Conservation (phyloP, 371 early-diverging fungal species). For the Mucor sp. region DNA sequence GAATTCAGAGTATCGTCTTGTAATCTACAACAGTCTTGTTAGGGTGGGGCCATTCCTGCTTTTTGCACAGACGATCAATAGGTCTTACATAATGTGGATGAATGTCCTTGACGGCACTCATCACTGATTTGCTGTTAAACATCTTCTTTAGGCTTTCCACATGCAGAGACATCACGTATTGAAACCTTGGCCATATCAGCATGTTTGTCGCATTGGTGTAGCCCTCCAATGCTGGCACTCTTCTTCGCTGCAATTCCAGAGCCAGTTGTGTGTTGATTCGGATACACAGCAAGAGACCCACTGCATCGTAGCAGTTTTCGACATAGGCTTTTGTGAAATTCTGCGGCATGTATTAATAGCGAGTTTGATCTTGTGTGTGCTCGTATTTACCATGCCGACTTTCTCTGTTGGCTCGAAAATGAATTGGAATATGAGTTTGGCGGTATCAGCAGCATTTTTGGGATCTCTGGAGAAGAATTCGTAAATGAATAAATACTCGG, state of each 20-base stretch:
- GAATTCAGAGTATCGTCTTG: conserved; percentile 89
- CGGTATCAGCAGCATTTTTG: conserved; percentile 45
- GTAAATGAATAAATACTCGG: conserved; percentile 87
- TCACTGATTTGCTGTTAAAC: conserved; percentile 58
- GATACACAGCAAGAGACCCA: conserved; percentile 86
- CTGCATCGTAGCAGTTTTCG: conserved; percentile 85
- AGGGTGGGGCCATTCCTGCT: background rate
- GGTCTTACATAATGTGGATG: conserved; percentile 86
- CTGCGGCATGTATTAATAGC: conserved; percentile 23
- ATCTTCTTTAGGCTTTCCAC: conserved; percentile 80
- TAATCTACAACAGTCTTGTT: conserved; percentile 26
- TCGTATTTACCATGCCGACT: conserved; percentile 61
- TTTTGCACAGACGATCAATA: no score
- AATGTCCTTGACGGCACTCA: conserved; percentile 65
- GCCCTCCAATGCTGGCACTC: conserved; percentile 78
- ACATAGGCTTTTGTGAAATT: conserved; percentile 65
- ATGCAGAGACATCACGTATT: conserved; percentile 84
- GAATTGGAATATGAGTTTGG: conserved; percentile 61
- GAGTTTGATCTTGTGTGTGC: background rate
- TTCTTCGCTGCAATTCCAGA: conserved; percentile 78
- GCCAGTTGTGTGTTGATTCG: conserved; percentile 82
- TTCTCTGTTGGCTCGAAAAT: conserved; percentile 86
- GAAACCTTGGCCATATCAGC: conserved; percentile 93
- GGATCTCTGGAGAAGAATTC: conserved; percentile 81
- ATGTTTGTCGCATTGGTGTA: conserved; percentile 87